Percentiles rank a stretch among this genome's conserved stretches.
These are phyloP conservation scores for Oryza brachyantha DNA, from an alignment of 176 grass and related monocot species.

Conservation along the genomic window DNA sequence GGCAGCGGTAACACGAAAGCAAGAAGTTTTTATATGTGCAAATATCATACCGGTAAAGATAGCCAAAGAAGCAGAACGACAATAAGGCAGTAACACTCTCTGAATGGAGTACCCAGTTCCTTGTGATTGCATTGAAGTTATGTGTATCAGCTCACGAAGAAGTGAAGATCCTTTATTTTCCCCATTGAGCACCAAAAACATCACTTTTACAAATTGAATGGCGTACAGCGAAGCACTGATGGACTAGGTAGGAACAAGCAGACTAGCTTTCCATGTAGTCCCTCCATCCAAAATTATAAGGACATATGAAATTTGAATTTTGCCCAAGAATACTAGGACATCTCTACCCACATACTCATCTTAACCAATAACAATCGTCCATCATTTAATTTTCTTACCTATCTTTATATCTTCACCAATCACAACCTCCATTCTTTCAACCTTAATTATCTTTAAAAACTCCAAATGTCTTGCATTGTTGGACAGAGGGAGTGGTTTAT, in stretches of 20 bases:
- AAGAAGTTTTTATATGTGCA: background rate
- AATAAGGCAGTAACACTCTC: background rate
- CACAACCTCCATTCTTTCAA: no score
- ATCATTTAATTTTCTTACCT: no score
- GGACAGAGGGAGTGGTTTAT: no score
- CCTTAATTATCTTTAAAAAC: no score
- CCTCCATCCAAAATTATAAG: no score
- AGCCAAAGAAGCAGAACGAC: background rate
- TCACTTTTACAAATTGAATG: background rate
- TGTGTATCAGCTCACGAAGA: background rate
- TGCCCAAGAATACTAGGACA: no score
- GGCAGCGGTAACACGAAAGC: background rate
- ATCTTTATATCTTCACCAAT: no score
- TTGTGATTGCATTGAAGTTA: background rate
- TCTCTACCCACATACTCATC: no score
- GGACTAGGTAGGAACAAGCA: slow-evolving; percentile 16
- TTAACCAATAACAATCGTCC: no score
- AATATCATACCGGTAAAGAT: background rate
- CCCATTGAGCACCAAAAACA: background rate
- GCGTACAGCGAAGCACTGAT: background rate
- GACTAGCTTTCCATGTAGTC: no score
- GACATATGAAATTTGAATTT: no score
- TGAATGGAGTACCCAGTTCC: background rate
- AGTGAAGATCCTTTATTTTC: background rate
- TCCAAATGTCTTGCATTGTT: no score